phyloP scores from a whole-genome alignment of 768 basidiomycete species.

The Boletus speciosus region DNA sequence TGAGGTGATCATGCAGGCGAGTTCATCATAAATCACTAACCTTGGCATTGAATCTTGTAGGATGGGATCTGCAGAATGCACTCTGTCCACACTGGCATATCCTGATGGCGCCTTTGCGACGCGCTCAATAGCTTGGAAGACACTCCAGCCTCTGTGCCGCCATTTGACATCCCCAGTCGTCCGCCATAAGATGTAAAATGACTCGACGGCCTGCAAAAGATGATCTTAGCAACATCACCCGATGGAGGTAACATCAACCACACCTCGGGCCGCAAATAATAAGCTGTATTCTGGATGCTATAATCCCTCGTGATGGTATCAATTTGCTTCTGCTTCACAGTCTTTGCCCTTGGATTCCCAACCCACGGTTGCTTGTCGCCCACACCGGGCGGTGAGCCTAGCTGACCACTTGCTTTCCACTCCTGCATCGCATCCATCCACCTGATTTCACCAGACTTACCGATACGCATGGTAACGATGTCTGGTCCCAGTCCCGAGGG shows the following conservation, averaged over 20 bases:
- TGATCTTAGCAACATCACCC: neutral
- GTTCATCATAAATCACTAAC: constrained; percentile 35
- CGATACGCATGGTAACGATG: constrained; percentile 37
- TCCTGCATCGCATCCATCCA: constrained; percentile 36
- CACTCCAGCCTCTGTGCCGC: constrained; percentile 68
- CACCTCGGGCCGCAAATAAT: constrained; percentile 72
- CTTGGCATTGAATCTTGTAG: constrained; percentile 70
- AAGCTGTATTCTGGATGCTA: constrained; percentile 38
- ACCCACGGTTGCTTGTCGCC: constrained; percentile 34
- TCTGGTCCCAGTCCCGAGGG: constrained; percentile 69
- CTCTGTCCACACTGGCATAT: constrained; percentile 56
- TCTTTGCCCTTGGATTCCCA: constrained; percentile 20
- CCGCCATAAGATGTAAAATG: constrained; percentile 67
- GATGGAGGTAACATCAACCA: constrained; percentile 10
- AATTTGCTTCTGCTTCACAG: constrained; percentile 16
- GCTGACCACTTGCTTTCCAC: constrained; percentile 47
- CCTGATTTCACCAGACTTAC: constrained; percentile 19
- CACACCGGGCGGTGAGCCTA: constrained; percentile 52
- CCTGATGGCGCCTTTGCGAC: constrained; percentile 55
- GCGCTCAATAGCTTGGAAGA: constrained; percentile 64
- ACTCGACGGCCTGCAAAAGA: constrained; percentile 59
- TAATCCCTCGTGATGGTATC: constrained; percentile 51
- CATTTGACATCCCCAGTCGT: constrained; percentile 64
- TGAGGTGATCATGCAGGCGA: neutral
- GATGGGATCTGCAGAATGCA: constrained; percentile 39